Percentiles rank a stretch among this genome's conserved stretches.
These are phyloP conservation scores for Phanerochaete carnosa DNA, from an alignment of 768 basidiomycete genomes.

Conservation along the genomic window DNA sequence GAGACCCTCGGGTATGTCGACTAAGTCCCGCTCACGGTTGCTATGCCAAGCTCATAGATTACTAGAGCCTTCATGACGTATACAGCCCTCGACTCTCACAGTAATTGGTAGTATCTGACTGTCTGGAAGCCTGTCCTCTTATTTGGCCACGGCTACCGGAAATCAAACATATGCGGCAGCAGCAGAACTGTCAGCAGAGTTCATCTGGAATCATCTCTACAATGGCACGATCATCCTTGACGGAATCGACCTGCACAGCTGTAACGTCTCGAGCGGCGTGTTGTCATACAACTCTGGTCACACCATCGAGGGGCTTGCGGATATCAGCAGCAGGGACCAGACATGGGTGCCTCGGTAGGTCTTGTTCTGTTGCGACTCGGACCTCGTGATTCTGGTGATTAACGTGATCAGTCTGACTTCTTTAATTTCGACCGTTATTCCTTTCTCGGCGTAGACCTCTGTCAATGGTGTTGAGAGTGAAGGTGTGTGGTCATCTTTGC, in stretches of 20 bases:
- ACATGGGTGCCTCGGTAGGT: not conserved
- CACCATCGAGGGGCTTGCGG: not conserved
- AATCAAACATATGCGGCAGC: not conserved
- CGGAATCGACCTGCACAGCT: not conserved
- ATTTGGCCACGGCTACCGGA: not conserved
- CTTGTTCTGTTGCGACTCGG: not conserved
- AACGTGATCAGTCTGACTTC: not conserved
- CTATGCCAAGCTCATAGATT: not conserved
- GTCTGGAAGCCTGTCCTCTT: not conserved
- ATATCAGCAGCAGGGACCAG: not conserved
- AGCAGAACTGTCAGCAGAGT: not conserved
- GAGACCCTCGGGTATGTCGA: not conserved
- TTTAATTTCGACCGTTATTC: not conserved
- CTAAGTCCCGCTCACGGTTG: not conserved
- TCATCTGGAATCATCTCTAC: not conserved
- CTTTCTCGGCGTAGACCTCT: not conserved
- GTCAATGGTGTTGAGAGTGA: not conserved
- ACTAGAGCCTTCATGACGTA: not conserved
- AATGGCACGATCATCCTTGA: not conserved
- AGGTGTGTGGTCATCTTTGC: not conserved
- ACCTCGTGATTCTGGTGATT: not conserved
- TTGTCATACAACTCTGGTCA: not conserved
- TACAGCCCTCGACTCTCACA: not conserved
- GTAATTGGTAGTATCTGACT: not conserved
- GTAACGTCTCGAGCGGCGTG: not conserved